These are phyloP conservation scores for Rhododendron simsii DNA, from an alignment of 148 eudicot genomes.

Conservation along the genomic window DNA sequence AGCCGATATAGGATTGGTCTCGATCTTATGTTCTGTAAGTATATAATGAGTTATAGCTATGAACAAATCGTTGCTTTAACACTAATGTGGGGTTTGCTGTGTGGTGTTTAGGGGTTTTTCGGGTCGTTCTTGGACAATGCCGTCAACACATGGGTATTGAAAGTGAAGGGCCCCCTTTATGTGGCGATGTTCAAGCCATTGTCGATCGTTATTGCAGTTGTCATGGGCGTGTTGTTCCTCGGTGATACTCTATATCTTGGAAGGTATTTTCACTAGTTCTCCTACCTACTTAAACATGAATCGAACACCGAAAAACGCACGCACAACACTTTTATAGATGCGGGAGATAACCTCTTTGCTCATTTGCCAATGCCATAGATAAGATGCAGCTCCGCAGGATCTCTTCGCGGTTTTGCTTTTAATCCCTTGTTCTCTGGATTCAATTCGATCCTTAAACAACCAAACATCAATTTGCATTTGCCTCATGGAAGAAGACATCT, in stretches of 20 bases:
- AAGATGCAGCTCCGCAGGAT: neutral
- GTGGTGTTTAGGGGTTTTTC: constrained; percentile 30
- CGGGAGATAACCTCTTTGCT: neutral
- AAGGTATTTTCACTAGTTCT: constrained; percentile 36
- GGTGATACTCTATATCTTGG: constrained; percentile 68
- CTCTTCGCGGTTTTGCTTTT: neutral
- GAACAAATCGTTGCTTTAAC: neutral
- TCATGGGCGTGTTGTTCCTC: constrained; percentile 62
- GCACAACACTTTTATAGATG: too few species aligned
- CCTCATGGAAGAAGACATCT: too few species aligned
- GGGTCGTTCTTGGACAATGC: constrained; percentile 38
- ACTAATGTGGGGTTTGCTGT: neutral
- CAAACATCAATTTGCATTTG: neutral
- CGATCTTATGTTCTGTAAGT: constrained; percentile 55
- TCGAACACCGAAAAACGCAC: neutral
- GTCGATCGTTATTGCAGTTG: constrained; percentile 63
- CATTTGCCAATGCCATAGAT: neutral
- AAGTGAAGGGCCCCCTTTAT: constrained; percentile 65
- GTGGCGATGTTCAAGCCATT: constrained; percentile 81
- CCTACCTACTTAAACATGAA: neutral
- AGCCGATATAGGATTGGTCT: constrained; percentile 45
- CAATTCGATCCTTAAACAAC: neutral
- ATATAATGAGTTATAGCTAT: neutral
- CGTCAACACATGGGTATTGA: constrained; percentile 53
- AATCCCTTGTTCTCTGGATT: neutral